Evolutionary conservation across 2,329 filamentous ascomycete species (phyloP).

Genomic region (Lasiodiplodia theobromae): DNA sequence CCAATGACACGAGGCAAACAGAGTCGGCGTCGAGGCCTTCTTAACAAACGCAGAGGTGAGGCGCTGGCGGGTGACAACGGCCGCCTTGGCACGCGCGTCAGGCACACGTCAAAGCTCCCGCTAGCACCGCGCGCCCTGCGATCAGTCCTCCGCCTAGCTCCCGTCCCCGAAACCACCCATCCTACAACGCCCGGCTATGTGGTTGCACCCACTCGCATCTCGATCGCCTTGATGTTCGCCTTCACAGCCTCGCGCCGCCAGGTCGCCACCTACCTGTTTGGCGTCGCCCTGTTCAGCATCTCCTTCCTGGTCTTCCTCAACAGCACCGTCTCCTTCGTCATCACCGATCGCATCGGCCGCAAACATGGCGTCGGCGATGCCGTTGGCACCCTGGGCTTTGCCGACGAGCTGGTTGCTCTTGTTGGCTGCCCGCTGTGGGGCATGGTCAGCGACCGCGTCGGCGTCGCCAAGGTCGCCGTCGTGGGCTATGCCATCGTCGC

Average conservation of each 20-base stretch:
- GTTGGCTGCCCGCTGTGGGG: conserved; percentile 84
- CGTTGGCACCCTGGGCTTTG: conserved; percentile 84
- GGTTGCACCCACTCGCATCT: not conserved
- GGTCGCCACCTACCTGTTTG: conserved; percentile 75
- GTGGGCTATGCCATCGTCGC: conserved; percentile 85
- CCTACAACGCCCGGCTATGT: not conserved
- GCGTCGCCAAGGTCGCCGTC: conserved; percentile 70
- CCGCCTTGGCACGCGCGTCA: not conserved
- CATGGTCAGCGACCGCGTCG: conserved; percentile 76
- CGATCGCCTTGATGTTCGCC: conserved; percentile 41
- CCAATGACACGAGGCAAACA: too few species aligned
- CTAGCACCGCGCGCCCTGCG: conserved; percentile 6
- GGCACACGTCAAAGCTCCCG: conserved; percentile 18
- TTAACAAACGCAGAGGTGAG: not conserved
- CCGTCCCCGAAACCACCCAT: conserved; percentile 6
- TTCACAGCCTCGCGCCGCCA: conserved; percentile 67
- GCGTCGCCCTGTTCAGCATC: conserved; percentile 85
- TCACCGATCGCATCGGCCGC: conserved; percentile 81
- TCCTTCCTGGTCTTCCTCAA: conserved; percentile 91
- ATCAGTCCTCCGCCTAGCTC: conserved; percentile 3
- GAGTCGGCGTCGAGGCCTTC: too few species aligned
- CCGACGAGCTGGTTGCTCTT: conserved; percentile 81
- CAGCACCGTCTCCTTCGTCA: conserved; percentile 82
- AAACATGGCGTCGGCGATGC: conserved; percentile 77
- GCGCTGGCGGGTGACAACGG: not conserved